Conservation (phyloP, 345 rosid species). For the Viola odorata region DNA sequence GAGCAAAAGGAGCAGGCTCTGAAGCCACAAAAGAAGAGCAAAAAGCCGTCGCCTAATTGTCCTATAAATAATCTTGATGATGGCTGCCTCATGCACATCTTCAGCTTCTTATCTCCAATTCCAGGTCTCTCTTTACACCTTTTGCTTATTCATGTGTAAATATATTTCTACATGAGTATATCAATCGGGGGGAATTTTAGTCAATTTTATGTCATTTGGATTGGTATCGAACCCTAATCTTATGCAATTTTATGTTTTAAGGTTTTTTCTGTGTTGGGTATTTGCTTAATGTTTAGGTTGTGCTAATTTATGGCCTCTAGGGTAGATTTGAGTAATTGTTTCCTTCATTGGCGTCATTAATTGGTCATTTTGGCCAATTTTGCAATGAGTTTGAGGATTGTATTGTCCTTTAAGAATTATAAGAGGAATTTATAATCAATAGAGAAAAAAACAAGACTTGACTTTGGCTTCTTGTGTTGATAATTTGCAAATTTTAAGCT, state of each 20-base stretch:
- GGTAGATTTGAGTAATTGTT: not conserved
- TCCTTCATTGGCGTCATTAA: not conserved
- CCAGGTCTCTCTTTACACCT: constrained; percentile 44
- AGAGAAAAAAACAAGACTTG: too few species aligned
- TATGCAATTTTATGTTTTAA: too few species aligned
- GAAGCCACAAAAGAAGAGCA: not conserved
- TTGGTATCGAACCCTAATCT: too few species aligned
- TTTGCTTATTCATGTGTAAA: not conserved
- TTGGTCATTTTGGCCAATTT: not conserved
- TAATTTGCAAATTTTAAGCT: not conserved
- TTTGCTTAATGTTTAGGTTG: too few species aligned
- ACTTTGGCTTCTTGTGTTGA: not conserved
- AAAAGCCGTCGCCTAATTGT: constrained; percentile 16
- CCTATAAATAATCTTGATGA: constrained; percentile 79
- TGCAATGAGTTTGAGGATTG: not conserved
- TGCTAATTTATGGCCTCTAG: too few species aligned
- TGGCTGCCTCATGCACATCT: constrained; percentile 97
- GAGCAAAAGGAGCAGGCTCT: not conserved
- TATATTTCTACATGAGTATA: not conserved
- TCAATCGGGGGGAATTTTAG: too few species aligned
- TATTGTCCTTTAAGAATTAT: not conserved
- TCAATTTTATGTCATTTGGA: too few species aligned
- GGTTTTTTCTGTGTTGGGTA: too few species aligned
- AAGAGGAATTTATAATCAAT: not conserved
- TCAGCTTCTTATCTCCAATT: constrained; percentile 88